A percentile compares a stretch with the other conserved stretches of the same genome.
These are phyloP conservation scores for Typha latifolia DNA, from an alignment of 176 grass and related monocot genomes.

Conservation along the genomic window DNA sequence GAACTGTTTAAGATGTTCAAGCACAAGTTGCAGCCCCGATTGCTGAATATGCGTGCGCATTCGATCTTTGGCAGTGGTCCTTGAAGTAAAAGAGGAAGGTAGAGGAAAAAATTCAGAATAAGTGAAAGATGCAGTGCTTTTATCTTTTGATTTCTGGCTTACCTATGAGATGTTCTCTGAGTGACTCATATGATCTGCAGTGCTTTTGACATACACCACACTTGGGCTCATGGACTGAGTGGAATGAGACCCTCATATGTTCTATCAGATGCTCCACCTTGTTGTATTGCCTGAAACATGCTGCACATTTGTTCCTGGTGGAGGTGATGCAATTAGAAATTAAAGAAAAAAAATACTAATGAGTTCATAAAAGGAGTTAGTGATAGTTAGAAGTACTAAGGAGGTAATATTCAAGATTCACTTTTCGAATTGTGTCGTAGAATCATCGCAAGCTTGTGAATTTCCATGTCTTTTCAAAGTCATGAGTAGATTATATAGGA, in stretches of 20 bases:
- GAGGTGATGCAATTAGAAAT: not conserved
- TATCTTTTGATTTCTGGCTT: not conserved
- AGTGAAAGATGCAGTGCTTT: too few species aligned
- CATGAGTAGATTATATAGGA: too few species aligned
- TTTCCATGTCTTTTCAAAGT: too few species aligned
- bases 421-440: too few species aligned
- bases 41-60: constrained; percentile 56
- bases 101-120: too few species aligned
- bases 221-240: constrained; percentile 72
- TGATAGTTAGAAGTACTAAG: not conserved
- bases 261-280: constrained; percentile 87
- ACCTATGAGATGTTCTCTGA: constrained; percentile 94
- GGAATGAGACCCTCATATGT: constrained; percentile 78
- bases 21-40: constrained; percentile 65
- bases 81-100: constrained; percentile 2
- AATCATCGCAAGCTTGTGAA: too few species aligned
- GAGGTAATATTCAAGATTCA: too few species aligned
- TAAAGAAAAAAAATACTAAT: not conserved
- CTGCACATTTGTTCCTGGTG: constrained; percentile 86
- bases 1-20: constrained; percentile 58
- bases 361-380: too few species aligned
- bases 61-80: constrained; percentile 80
- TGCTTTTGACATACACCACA: constrained; percentile 78
- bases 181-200: constrained; percentile 82
- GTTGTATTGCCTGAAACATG: constrained; percentile 85